These are phyloP conservation scores for Boletus coccyginus DNA, from an alignment of 768 basidiomycete genomes.

Conservation along the genomic window DNA sequence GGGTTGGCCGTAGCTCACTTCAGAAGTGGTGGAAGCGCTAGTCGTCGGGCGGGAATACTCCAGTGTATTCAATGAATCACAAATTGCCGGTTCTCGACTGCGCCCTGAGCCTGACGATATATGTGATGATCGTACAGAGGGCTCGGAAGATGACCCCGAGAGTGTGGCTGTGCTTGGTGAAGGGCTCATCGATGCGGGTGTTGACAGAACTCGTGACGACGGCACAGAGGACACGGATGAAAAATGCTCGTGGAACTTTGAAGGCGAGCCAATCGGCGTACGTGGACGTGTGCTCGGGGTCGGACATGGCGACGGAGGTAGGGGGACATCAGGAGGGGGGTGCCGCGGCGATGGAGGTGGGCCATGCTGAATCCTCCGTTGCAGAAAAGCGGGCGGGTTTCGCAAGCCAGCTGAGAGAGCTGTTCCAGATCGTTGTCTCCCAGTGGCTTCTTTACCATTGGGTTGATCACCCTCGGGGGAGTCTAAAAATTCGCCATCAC, in stretches of 20 bases:
- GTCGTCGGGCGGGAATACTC: slow-evolving; percentile 21
- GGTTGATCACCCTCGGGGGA: slow-evolving; percentile 7
- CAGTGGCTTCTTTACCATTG: slow-evolving; percentile 1
- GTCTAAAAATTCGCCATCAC: not conserved
- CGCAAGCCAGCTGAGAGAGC: slow-evolving; percentile 5
- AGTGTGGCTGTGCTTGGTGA: slow-evolving; percentile 20
- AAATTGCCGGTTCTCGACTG: slow-evolving; percentile 3
- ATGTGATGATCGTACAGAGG: slow-evolving; percentile 27
- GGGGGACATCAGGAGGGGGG: slow-evolving; percentile 28
- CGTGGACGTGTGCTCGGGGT: not conserved
- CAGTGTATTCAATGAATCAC: slow-evolving; percentile 6
- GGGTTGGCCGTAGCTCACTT: slow-evolving; percentile 19
- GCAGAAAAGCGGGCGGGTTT: slow-evolving; percentile 26
- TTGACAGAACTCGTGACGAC: slow-evolving; percentile 8
- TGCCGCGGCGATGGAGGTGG: slow-evolving; percentile 25
- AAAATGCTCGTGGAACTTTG: slow-evolving; percentile 35
- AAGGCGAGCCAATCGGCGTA: slow-evolving; percentile 13
- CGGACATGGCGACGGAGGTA: slow-evolving; percentile 26
- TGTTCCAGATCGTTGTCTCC: slow-evolving; percentile 18
- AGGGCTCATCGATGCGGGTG: slow-evolving; percentile 11
- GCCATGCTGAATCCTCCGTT: slow-evolving; percentile 27
- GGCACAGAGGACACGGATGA: slow-evolving; percentile 29
- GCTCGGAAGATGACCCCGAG: slow-evolving; percentile 30
- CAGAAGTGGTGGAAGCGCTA: slow-evolving; percentile 20
- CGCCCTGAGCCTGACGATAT: slow-evolving; percentile 20